Base-by-base conservation (phyloP, 768 basidiomycete genomes). In the Agaricus bisporus region DNA sequence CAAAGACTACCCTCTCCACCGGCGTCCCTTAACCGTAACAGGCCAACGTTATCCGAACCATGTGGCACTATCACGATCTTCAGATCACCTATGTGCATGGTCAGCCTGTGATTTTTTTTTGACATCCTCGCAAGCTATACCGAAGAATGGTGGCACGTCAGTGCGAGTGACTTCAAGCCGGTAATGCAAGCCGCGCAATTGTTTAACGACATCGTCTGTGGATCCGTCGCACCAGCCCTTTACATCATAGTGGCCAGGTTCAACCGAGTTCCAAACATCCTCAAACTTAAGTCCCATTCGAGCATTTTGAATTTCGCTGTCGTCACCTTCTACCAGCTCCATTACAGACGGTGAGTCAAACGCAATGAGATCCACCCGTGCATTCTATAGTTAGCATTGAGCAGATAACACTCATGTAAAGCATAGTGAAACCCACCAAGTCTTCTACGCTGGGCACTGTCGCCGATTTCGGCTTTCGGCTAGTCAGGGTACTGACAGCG, bases 1-100 rank as follows among this genome's bases (percentile, higher is more conserved):
- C 88, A 90, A 43, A 90, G 63, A 61, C 85, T 87, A 26, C 85
- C 78, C 29, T 83, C 82, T 38, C 87, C 88, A 4, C 86, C 83
- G 17, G 77, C 76, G 57, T 81, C 81, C 47, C 74, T 78, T 44
- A 90, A 66, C 32, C 85, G 78, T 29, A 88, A 63, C 47, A 56
- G 32, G 11, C 73, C 71, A 5, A 77, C 78, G 8, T 48, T 58
- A 17, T 56, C 48, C 35, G 38, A 41, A 48, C 58, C 49, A 51
- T 64, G 64, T 22, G 64, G 58, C 25, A 67, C 64, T 18, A 83
- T 68, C 46, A 81, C 60, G 7, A 88, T 70, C 66, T 88, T 88
- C 52, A 86, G 67, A 38, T 88, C 86, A 42, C 86, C 86, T 89
- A 58, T 41, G 48, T 37, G 26, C 49, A 45, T 54, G 57, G 41